Evolutionary conservation across 768 basidiomycete species (phyloP), one percentile per base, ranked within the genome.

Genomic region (Mycena alexandri): DNA sequence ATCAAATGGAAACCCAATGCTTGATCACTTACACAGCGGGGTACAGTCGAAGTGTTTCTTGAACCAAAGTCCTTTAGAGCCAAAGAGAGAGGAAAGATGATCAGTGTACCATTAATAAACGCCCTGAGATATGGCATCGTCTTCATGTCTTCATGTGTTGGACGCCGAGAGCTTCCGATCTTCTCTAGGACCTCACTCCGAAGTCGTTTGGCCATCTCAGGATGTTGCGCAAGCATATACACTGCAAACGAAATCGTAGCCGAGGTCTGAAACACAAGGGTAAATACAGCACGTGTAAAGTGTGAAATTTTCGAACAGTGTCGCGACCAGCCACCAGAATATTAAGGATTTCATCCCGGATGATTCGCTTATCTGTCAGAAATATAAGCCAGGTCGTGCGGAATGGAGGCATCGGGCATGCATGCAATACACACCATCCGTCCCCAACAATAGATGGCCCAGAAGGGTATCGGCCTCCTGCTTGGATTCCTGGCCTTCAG

Each of bases 111-210:
- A 51, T 69, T 72, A 48, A 84, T 76, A 41, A 84, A 79, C 2
- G 83, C 84, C 52, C 79, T 72, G 57, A 84, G 61, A 64, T 83
- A 85, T 58, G 79, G 80, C 79, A 84, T 79, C 6, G 78, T 76
- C 36, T 72, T 72, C 61, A 83, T 75, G 44, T 80, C 78, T 13
- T 81, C 78, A 54, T 79, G 77, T 4, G 78, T 80, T 19, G 81
- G 83, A 10, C 72, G 68, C 5, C 69, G 67, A 3, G 73, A 74
- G 11, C 43, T 25, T 12, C 82, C 82, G 1, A 84, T 61, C 34
- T 73, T 73, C 51, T 63, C 57, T 9, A 79, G 68, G 43, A 84
- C 75, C 62, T 84, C 84, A 51, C 76, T 73, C 13, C 79, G 75
- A 33, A 84, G 73, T 7, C 76, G 74, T 9, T 59, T 51, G 1